Evolutionary conservation across 768 basidiomycete genomes (phyloP).

Genomic region (Leccinum imitatum): DNA sequence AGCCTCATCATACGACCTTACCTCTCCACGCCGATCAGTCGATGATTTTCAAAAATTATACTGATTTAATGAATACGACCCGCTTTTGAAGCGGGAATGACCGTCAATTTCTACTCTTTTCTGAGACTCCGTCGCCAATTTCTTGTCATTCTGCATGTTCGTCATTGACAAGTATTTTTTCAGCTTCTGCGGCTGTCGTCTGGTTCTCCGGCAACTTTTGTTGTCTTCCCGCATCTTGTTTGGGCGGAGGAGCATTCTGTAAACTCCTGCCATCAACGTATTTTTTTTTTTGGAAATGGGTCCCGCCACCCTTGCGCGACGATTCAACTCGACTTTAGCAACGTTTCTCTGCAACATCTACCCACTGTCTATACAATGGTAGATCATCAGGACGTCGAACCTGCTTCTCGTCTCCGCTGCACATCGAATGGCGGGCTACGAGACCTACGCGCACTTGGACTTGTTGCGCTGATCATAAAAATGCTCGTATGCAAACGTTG

Average conservation of each 20-base stretch:
- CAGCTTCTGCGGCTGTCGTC: not conserved
- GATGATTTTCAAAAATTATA: conserved; percentile 7
- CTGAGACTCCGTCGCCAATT: not conserved
- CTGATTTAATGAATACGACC: conserved; percentile 20
- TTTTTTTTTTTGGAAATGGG: not conserved
- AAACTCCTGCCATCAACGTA: not conserved
- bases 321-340: not conserved
- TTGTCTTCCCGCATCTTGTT: not conserved
- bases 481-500: too few relatives aligned
- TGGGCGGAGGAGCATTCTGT: not conserved
- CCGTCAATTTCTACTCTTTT: not conserved
- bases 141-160: not conserved
- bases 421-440: not conserved
- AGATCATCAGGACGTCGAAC: not conserved
- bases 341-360: not conserved
- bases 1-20: not conserved
- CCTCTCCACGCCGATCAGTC: not conserved
- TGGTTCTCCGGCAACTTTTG: not conserved
- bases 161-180: not conserved
- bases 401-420: not conserved
- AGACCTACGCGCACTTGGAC: not conserved
- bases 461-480: too few relatives aligned
- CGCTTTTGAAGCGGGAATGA: conserved; percentile 8
- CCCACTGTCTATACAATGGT: not conserved
- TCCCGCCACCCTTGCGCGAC: not conserved